Percentiles rank a stretch among this genome's conserved stretches.
Evolutionary conservation across 177 flowering plant genomes (phyloP).

Genomic region (Vitis hybrid): DNA sequence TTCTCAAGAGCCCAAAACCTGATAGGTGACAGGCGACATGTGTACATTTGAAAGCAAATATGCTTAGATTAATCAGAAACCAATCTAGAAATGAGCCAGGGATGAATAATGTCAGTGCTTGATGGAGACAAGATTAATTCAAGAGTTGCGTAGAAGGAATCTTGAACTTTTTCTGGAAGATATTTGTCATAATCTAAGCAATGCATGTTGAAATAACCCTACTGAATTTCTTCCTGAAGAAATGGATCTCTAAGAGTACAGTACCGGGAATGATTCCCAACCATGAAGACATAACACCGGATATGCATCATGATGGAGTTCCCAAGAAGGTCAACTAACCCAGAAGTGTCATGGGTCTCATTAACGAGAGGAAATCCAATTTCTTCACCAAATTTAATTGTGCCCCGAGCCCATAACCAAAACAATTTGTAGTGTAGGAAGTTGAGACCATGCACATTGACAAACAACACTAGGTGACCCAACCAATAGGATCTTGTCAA

Average conservation of each 20-base stretch:
- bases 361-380: too few relatives aligned
- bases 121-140: slow-evolving; percentile 93
- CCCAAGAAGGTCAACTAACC: too few relatives aligned
- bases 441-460: too few relatives aligned
- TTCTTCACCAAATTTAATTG: too few relatives aligned
- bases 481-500: too few relatives aligned
- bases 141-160: slow-evolving; percentile 95
- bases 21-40: slow-evolving; percentile 98
- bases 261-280: slow-evolving; percentile 95
- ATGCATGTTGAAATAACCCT: slow-evolving; percentile 18
- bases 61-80: slow-evolving; percentile 74
- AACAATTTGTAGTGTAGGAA: too few relatives aligned
- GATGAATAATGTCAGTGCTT: slow-evolving; percentile 73
- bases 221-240: slow-evolving; percentile 83
- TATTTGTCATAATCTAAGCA: slow-evolving; percentile 65
- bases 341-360: too few relatives aligned
- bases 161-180: slow-evolving; percentile 93
- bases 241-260: slow-evolving; percentile 86
- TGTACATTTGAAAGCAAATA: slow-evolving; percentile 82
- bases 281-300: not conserved
- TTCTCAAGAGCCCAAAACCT: slow-evolving; percentile 95
- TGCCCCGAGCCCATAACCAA: too few relatives aligned
- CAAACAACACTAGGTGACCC: too few relatives aligned
- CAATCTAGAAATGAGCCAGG: slow-evolving; percentile 89
- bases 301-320: too few relatives aligned